Percentiles rank a stretch among this genome's conserved stretches.
Evolutionary conservation across 805 yeast genomes (phyloP).

Genomic region (Metschnikowia borealis): DNA sequence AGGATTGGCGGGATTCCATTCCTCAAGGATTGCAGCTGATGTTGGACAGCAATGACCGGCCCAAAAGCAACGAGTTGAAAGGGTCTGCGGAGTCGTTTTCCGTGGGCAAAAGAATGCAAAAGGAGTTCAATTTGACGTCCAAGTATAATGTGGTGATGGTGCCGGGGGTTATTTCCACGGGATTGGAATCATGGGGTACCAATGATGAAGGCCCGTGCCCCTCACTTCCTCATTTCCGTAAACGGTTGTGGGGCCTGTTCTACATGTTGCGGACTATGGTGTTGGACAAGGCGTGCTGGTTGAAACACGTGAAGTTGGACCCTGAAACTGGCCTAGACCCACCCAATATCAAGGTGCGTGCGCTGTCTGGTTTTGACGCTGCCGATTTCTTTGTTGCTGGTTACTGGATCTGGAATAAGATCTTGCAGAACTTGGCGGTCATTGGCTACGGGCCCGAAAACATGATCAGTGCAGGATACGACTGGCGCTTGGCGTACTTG

Average conservation of each 20-base stretch:
- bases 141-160: slow-evolving; percentile 84
- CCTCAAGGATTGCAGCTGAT: slow-evolving; percentile 63
- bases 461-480: slow-evolving; percentile 90
- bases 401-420: slow-evolving; percentile 98
- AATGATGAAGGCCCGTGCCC: slow-evolving; percentile 71
- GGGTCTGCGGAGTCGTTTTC: slow-evolving; percentile 81
- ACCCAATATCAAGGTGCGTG: slow-evolving; percentile 69
- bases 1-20: slow-evolving; percentile 63
- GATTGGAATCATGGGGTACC: slow-evolving; percentile 90
- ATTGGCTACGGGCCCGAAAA: slow-evolving; percentile 90
- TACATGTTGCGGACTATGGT: slow-evolving; percentile 93
- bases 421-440: slow-evolving; percentile 90
- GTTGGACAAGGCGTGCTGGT: slow-evolving; percentile 89
- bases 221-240: slow-evolving; percentile 77
- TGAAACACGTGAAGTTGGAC: slow-evolving; percentile 85
- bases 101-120: slow-evolving; percentile 65
- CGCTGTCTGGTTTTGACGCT: slow-evolving; percentile 95
- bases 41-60: slow-evolving; percentile 51
- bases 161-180: slow-evolving; percentile 95
- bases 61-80: slow-evolving; percentile 29
- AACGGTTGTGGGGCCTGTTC: slow-evolving; percentile 94
- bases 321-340: slow-evolving; percentile 93
- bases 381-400: slow-evolving; percentile 97
- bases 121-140: slow-evolving; percentile 47
- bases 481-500: slow-evolving; percentile 89